These are phyloP conservation scores for Penicillium macrosclerotiorum DNA, from an alignment of 495 filamentous ascomycete species.

Conservation along the genomic window DNA sequence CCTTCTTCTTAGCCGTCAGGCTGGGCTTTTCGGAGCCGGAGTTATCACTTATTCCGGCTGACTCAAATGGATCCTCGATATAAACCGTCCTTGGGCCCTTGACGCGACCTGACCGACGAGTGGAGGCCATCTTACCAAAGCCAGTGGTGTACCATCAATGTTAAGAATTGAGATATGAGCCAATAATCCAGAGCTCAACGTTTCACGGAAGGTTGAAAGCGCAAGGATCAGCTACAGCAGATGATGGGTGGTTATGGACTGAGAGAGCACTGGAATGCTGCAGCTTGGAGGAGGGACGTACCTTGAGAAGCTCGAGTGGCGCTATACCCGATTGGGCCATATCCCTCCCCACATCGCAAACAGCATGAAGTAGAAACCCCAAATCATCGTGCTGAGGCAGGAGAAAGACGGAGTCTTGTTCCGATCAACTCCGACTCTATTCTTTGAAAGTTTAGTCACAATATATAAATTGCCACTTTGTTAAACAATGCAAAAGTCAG, in stretches of 20 bases:
- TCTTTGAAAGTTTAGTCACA: too few species aligned
- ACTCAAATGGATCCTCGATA: conserved; percentile 34
- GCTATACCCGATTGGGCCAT: conserved; percentile 8
- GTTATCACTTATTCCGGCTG: conserved; percentile 32
- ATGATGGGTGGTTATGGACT: neutral
- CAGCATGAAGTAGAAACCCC: neutral
- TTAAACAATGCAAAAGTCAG: too few species aligned
- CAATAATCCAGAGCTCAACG: neutral
- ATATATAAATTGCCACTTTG: too few species aligned
- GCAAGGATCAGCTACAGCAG: neutral
- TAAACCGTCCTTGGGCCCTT: conserved; percentile 33
- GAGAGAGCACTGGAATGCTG: neutral
- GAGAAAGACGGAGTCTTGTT: too few species aligned
- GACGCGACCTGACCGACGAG: conserved; percentile 40
- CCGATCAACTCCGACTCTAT: too few species aligned
- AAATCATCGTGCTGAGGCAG: too few species aligned
- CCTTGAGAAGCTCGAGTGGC: conserved; percentile 1
- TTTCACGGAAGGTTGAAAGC: neutral
- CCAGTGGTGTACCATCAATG: neutral
- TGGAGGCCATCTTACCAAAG: conserved; percentile 23
- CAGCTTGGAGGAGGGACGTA: neutral
- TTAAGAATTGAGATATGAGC: too few species aligned
- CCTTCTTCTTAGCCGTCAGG: conserved; percentile 11
- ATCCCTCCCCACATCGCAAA: too few species aligned
- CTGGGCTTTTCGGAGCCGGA: conserved; percentile 17